A percentile compares a stretch with the other conserved stretches of the same genome.
These are phyloP conservation scores for Phytophthora sansomeana DNA, from an alignment of 352 stramenopile species.

Conservation along the genomic window DNA sequence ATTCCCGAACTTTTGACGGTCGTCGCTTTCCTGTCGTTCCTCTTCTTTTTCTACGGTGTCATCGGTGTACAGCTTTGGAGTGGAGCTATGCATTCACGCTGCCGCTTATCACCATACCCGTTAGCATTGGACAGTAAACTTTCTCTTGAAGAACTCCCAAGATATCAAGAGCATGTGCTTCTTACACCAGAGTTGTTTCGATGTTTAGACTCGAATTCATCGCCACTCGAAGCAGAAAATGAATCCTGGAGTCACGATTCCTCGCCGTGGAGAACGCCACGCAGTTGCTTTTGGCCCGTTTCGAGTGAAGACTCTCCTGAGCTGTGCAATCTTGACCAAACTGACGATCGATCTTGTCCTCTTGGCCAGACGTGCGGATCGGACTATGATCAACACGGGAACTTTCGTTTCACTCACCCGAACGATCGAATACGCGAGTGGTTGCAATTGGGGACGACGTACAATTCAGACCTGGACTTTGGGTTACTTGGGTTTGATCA, in stretches of 20 bases:
- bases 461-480: slow-evolving; percentile 79
- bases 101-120: slow-evolving; percentile 73
- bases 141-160: slow-evolving; percentile 33
- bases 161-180: slow-evolving; percentile 41
- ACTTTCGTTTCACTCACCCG: slow-evolving; percentile 71
- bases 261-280: slow-evolving; percentile 58
- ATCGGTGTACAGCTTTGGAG: slow-evolving; percentile 86
- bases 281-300: slow-evolving; percentile 91
- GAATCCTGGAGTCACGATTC: slow-evolving; percentile 53
- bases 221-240: slow-evolving; percentile 25
- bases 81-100: slow-evolving; percentile 70
- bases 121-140: slow-evolving; percentile 53
- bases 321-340: slow-evolving; percentile 58
- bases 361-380: slow-evolving; percentile 60
- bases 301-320: slow-evolving; percentile 59
- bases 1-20: slow-evolving; percentile 84
- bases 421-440: slow-evolving; percentile 37
- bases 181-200: slow-evolving; percentile 12
- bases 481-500: slow-evolving; percentile 91
- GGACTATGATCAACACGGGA: slow-evolving; percentile 64
- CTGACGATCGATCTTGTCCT: slow-evolving; percentile 41
- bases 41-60: slow-evolving; percentile 90
- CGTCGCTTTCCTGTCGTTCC: slow-evolving; percentile 78
- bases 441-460: slow-evolving; percentile 46
- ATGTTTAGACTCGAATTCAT: slow-evolving; percentile 18